Evolutionary conservation across 306 rosid species (phyloP), one percentile per base, ranked within the genome.

Genomic region (Acacia crassicarpa): DNA sequence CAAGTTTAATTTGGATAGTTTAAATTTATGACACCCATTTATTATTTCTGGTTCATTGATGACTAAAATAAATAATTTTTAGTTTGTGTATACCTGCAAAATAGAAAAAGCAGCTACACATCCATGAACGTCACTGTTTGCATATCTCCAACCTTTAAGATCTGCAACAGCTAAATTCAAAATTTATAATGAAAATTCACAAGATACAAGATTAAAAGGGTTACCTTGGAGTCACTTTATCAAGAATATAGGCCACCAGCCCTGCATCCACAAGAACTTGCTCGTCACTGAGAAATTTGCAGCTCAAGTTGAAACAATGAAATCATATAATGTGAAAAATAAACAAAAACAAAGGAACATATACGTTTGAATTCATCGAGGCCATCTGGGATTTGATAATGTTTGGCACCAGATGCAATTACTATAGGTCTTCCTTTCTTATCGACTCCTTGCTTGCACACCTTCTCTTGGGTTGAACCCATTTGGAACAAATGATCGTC

Each of bases 71-170:
- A n/a, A n/a, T n/a, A n/a, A n/a, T n/a, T n/a, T n/a, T 2, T 3
- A 22, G 27, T 22, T 9, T 7, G 5, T n/a, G 65, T 0, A 12
- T 81, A 94, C 98, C 98, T 93, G 99, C 78, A 95, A 85, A 88
- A 91, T 86, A 3, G 89, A 58, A 14, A 91, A 84, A 83, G 93
- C 75, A 83, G 87, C 79, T 25, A 86, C 77, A 83, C 91, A 93
- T 81, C 97, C 99, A 5, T 98, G 94, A 80, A 93, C 48, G 73
- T 95, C 99, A 49, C 97, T 86, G 43, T 89, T 89, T 32, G 87
- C 84, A 48, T 91, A 94, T 51, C 89, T 94, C 97, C 97, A 94
- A 73, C 98, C 98, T 86, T 85, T 75, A 54, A 94, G 86, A 88
- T 94, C 98, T 61, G 77, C 97, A 78, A 95, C 91, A 46, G 87